Evolutionary conservation across 164 flowering plant genomes (phyloP).

Genomic region (Nymphaea thermarum): DNA sequence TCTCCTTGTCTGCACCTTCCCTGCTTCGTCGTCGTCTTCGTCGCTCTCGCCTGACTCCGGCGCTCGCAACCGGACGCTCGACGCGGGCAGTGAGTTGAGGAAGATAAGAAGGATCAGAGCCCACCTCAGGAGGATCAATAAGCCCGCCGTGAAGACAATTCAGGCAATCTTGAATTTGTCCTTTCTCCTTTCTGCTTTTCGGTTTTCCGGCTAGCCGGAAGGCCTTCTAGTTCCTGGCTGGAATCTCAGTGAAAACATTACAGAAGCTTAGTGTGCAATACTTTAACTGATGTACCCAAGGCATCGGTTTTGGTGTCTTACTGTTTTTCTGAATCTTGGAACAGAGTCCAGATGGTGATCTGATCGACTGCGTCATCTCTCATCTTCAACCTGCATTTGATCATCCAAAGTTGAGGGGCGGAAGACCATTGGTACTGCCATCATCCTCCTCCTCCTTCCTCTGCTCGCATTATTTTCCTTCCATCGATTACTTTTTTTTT

Average conservation of each 20-base stretch:
- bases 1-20: neutral
- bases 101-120: slow-evolving; percentile 50
- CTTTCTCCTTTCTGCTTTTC: neutral
- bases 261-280: neutral
- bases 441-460: neutral
- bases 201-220: neutral
- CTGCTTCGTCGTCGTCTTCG: neutral
- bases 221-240: neutral
- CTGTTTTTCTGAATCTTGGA: neutral
- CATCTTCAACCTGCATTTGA: slow-evolving; percentile 99
- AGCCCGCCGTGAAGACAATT: slow-evolving; percentile 78
- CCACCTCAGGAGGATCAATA: slow-evolving; percentile 69
- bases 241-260: too few relatives aligned
- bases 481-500: too few relatives aligned
- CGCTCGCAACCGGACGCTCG: slow-evolving; percentile 28
- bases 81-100: slow-evolving; percentile 42
- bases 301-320: too few relatives aligned
- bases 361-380: slow-evolving; percentile 70
- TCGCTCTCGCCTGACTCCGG: neutral
- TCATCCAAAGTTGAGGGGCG: slow-evolving; percentile 76
- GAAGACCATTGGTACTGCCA: slow-evolving; percentile 60
- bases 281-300: neutral
- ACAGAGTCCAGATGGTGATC: slow-evolving; percentile 98
- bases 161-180: slow-evolving; percentile 8
- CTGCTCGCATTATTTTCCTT: too few relatives aligned